Base-by-base conservation (phyloP, 106 monocot genomes). In the Ottelia alismoides region DNA sequence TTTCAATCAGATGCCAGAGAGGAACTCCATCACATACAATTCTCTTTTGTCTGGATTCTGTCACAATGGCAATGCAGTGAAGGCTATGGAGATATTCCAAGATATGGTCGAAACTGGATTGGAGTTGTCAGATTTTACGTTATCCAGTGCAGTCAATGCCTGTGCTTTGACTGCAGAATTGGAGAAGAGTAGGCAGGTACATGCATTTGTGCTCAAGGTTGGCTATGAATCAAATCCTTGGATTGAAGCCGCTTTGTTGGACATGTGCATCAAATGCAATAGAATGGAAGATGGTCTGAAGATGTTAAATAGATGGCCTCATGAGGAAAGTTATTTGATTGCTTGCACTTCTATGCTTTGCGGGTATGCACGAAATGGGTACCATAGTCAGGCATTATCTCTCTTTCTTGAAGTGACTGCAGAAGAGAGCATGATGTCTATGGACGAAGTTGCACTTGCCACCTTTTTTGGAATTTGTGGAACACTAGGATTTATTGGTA, bases 231-330 rank as follows among this genome's bases (percentile, higher is more conserved):
- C 56, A 2, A 66, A 66, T 62, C 16, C 71, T 57, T 64, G 71
- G 81, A 51, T 98, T 17, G 73, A 82, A 51, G 68, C 89, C 26
- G 67, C 89, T 27, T 67, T 98, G 56, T 44, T 98, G 28, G 78
- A 89, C 31, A 89, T 89, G 89, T 98, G 57, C 53, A 47, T 64
- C 14, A 81, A 76, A 64, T 98, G 88, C 62, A 76, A 66, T 20
- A 65, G 82, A 57, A 54, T 80, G 54, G 63, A 76, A 61, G 76
- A 79, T 55, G 85, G 85, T 6, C 25, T 65, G 55, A 72, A 66
- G 65, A 67, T 98, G 21, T 82, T 85, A 27, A 30, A 65, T 10
- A 27, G 30, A 14, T 85, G 76, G 74, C 25, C 30, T 27, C 63
- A 75, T 30, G 58, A 63, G 9, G 53, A 85, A 14, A 64, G 58